Percentiles rank a stretch among this genome's conserved stretches.
phyloP scores from a whole-genome alignment of 78 protist genomes.

The Cavenderia fasciculata region DNA sequence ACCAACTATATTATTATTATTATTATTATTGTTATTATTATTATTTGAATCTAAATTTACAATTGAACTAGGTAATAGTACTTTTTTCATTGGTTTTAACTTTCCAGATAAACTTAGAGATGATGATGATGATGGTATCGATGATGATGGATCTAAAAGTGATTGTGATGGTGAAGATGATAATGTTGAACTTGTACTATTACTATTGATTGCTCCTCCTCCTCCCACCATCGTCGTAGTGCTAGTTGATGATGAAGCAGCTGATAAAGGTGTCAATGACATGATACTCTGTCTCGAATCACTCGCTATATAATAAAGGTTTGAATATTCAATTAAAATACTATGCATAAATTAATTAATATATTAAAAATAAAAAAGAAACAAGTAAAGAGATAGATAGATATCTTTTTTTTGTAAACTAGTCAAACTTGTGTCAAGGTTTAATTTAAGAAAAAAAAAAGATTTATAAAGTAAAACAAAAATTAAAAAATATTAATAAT shows the following conservation, averaged over 20 bases:
- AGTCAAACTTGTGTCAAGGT: too few relatives aligned
- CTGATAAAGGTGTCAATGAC: not conserved
- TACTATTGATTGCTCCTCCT: not conserved
- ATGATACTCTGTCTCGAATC: not conserved
- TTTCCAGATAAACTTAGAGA: too few relatives aligned
- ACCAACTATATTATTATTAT: not conserved
- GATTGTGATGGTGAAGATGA: not conserved
- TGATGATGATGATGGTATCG: not conserved
- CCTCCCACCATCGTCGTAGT: not conserved
- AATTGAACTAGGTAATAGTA: too few relatives aligned
- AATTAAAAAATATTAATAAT: too few relatives aligned
- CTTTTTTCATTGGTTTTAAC: too few relatives aligned
- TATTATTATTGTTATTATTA: not conserved
- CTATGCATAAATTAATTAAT: conserved; percentile 32
- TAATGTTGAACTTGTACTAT: not conserved
- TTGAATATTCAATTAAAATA: not conserved
- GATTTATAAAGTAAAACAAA: too few relatives aligned
- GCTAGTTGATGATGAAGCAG: too few relatives aligned
- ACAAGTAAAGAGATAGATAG: too few relatives aligned
- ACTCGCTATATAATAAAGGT: not conserved
- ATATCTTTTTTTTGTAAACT: too few relatives aligned
- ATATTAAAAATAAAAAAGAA: too few relatives aligned
- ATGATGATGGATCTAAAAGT: not conserved
- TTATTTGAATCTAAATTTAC: not conserved
- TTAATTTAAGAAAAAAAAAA: too few relatives aligned